Percentiles rank a stretch among this genome's conserved stretches.
Evolutionary conservation across 1,139 yeast genomes (phyloP).

Genomic region (Yamadazyma mexicana): DNA sequence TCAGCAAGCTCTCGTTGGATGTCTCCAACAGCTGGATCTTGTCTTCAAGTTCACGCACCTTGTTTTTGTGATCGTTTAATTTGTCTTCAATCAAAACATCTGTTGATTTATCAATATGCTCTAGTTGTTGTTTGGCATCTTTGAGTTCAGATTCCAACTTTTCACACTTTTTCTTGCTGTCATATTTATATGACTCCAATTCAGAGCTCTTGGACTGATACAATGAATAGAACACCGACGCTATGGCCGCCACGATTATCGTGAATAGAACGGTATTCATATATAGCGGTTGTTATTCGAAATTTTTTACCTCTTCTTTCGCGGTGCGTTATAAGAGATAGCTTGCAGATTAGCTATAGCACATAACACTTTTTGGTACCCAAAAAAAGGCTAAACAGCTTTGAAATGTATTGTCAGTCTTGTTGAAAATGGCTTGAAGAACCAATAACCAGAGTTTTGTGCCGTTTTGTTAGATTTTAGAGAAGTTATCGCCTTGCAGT

Average conservation of each 20-base stretch:
- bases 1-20: not conserved
- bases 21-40: constrained; percentile 6
- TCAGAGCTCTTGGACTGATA: constrained; percentile 27
- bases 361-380: too few species aligned
- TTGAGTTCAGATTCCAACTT: constrained; percentile 13
- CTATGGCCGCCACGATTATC: not conserved
- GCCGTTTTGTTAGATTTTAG: too few species aligned
- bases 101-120: constrained; percentile 11
- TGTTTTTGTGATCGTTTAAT: constrained; percentile 4
- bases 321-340: not conserved
- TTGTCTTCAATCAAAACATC: constrained; percentile 12
- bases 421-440: too few species aligned
- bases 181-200: constrained; percentile 15
- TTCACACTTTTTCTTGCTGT: constrained; percentile 8
- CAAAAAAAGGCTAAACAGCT: too few species aligned
- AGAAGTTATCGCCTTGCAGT: too few species aligned
- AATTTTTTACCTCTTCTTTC: not conserved
- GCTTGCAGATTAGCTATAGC: too few species aligned
- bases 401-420: not conserved
- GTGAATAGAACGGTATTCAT: constrained; percentile 1
- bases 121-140: constrained; percentile 8
- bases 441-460: too few species aligned
- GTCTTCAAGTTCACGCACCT: constrained; percentile 2
- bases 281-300: not conserved
- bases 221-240: constrained; percentile 10